Conservation (phyloP, 768 basidiomycete species). For the Tylopilus intermedius region DNA sequence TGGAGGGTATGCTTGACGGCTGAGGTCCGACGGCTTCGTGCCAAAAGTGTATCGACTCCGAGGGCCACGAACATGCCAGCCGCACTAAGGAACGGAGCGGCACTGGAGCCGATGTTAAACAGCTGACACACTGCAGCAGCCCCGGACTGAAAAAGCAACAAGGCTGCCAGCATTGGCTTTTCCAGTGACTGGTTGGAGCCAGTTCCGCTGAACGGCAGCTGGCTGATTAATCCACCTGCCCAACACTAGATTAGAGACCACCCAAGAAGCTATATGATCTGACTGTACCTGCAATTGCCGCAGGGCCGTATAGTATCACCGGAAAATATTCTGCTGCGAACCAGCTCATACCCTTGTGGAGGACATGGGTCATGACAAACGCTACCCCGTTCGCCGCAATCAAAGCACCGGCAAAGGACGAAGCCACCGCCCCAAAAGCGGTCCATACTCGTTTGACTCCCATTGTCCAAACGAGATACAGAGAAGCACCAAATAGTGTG, state of each 20-base stretch:
- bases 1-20: neutral
- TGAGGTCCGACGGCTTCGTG: slow-evolving; percentile 19
- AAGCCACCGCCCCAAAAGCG: slow-evolving; percentile 45
- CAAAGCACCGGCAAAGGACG: slow-evolving; percentile 53
- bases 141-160: slow-evolving; percentile 56
- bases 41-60: slow-evolving; percentile 45
- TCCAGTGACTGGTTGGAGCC: slow-evolving; percentile 42
- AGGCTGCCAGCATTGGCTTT: slow-evolving; percentile 52
- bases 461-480: slow-evolving; percentile 38
- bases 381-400: slow-evolving; percentile 69
- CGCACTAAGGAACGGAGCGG: slow-evolving; percentile 62
- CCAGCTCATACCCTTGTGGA: slow-evolving; percentile 81
- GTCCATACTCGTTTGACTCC: slow-evolving; percentile 30
- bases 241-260: neutral
- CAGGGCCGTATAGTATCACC: slow-evolving; percentile 68
- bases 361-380: slow-evolving; percentile 52
- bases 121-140: slow-evolving; percentile 59
- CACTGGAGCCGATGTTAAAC: slow-evolving; percentile 69
- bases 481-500: slow-evolving; percentile 42
- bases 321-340: slow-evolving; percentile 66
- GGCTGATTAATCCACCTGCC: slow-evolving; percentile 59
- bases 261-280: neutral
- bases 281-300: slow-evolving; percentile 58
- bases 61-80: slow-evolving; percentile 54
- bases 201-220: slow-evolving; percentile 44